Evolutionary conservation across 2,329 filamentous ascomycete genomes (phyloP), one percentile per base, ranked within the genome.

Genomic region (Ophiocordyceps camponoti-saundersi): DNA sequence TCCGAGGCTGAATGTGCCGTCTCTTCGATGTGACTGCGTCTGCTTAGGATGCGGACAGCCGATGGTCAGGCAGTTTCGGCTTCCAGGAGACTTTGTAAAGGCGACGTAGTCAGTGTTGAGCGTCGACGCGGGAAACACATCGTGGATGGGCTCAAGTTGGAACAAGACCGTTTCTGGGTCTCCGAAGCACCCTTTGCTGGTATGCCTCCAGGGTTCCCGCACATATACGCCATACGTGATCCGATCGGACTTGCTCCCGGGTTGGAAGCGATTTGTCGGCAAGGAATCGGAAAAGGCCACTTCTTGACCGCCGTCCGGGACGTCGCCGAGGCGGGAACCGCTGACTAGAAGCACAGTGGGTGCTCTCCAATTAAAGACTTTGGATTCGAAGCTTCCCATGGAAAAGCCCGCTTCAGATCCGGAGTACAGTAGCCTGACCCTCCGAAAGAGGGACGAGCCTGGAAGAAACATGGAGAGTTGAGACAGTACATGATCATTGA

Each of bases 321-420:
- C 57, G 20, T 73, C 64, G 2, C 67, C 60, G 7, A 87, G 66
- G 6, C 80, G 71, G 4, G 71, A 75, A 20, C 83, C 83, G 20
- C 75, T 75, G 2, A 87, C 77, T 1, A 88, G 69, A 12, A 88
- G 66, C 18, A 88, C 74, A 0, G 83, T 85, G 0, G 83, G 83
- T 0, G 82, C 82, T 41, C 75, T 70, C 82, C 83, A 88, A 58
- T 87, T 83, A 63, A 87, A 83, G 3, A 85, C 79, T 53, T 79
- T 80, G 20, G 79, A 73, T 57, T 86, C 80, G 51, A 87, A 86
- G 47, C 79, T 81, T 21, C 82, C 81, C 76, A 87, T 82, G 20
- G 80, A 85, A 61, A 86, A 88, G 6, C 83, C 83, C 13, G 80
- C 77, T 23, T 77, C 73, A 44, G 74, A 78, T 6, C 82, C 83